Evolutionary conservation across 2,329 filamentous ascomycete species (phyloP), one percentile per base, ranked within the genome.

Genomic region (Fusarium globosum): DNA sequence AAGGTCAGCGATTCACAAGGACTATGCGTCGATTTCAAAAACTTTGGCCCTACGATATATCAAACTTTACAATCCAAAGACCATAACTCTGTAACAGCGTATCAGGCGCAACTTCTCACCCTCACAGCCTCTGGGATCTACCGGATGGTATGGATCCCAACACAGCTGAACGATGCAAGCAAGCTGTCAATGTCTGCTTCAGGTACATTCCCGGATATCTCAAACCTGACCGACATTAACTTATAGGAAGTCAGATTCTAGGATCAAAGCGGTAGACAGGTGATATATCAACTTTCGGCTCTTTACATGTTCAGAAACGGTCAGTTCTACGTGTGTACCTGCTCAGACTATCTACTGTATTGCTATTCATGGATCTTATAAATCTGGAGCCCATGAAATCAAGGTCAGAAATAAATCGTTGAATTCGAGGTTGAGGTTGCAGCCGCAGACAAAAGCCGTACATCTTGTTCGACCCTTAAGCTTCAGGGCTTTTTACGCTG

Each of bases 401-500:
- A 30, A 30, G 28, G 9, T 30, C 28, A 30, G 28, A 30, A 10
- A 11, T 13, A 18, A 5, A n/a, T 49, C 3, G 3, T n/a, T 33
- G 1, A 5, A 49, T 30, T 18, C 5, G 7, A 33, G 7, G 15
- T 18, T n/a, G 7, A 1, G 4, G 2, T 16, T 49, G 15, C 4
- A 13, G 21, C 2, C 4, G 3, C 3, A 30, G 3, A 18, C 11
- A 49, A 33, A 15, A n/a, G 21, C 21, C 21, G 21, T 33, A n/a
- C 3, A 33, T 14, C 7, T 12, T 18, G 7, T 10, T 0, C 18
- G 8, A 3, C 28, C 9, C 46, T n/a, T 8, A 5, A n/a, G 18
- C 15, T 5, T n/a, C 11, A 1, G 2, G 15, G 5, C 3, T 18
- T 18, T n/a, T 0, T 13, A 33, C 4, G 7, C 28, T 3, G 14